Base-by-base conservation (phyloP, 768 basidiomycete species). In the Leucocoprinus birnbaumii region DNA sequence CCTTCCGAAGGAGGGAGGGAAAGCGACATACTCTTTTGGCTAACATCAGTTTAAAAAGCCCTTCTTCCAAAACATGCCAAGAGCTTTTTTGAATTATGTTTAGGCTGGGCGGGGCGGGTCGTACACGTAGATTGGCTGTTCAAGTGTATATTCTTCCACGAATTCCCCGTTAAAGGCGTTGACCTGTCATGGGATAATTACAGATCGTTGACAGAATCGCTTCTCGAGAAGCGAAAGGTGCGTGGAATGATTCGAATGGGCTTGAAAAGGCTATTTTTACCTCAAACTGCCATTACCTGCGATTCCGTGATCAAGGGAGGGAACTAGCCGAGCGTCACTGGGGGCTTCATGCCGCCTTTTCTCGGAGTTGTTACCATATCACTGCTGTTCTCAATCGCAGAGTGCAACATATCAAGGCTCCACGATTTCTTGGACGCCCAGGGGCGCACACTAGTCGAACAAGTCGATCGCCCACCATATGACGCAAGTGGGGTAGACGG, bases 81-180 rank as follows among this genome's bases (percentile, higher is more conserved):
- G 41, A 42, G 8, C 11, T 42, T 16, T 37, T 40, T 21, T 31
- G 40, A 38, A 18, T 46, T 27, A 4, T 18, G 22, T 18, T 5
- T 5, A 31, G 11, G 6, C 31, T 5, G 5, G 5, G 11, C 31
- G 31, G 11, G 31, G 31, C 5, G 31, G 6, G 6, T 11, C 31
- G 31, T 5, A 11, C 31, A 31, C 11, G 31, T 11, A 31, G 31
- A 31, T 31, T 31, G 43, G 26, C 31, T 22, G 26, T 24, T 42
- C 37, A 7, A 46, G 25, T 34, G 3, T n/a, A n/a, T 0, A 45
- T 60, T 60, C 42, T 54, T 57, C 59, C 59, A 50, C 22, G 38
- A 51, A 60, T 54, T 44, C 47, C 48, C 59, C 59, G 51, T 19
- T 46, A 38, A 50, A 21, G 19, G 31, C 14, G 9, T 43, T 31